Evolutionary conservation across 306 rosid species (phyloP).

Genomic region (Ceratonia siliqua): DNA sequence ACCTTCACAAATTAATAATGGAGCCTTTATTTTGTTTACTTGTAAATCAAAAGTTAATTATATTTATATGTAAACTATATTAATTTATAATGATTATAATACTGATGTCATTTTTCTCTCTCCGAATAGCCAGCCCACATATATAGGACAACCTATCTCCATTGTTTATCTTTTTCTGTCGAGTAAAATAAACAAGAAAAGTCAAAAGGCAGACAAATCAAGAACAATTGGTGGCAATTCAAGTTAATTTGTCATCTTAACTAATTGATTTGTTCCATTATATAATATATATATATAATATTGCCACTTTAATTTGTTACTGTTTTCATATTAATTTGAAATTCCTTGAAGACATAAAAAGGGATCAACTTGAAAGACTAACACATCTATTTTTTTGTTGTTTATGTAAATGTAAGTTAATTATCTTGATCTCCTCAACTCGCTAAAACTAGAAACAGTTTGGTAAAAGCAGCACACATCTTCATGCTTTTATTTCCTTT

Average conservation of each 20-base stretch:
- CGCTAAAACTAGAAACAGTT: neutral
- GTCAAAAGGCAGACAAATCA: constrained; percentile 21
- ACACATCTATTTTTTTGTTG: no score
- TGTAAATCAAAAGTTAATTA: no score
- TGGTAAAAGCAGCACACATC: neutral
- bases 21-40: no score
- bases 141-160: constrained; percentile 18
- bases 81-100: no score
- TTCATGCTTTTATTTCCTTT: neutral
- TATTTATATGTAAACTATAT: no score
- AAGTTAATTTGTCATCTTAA: constrained; percentile 16
- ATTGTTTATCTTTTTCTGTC: constrained; percentile 17
- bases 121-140: constrained; percentile 8
- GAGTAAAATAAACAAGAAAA: constrained; percentile 16
- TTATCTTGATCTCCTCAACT: neutral
- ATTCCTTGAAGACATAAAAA: neutral
- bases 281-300: no score
- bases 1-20: no score
- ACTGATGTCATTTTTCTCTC: no score
- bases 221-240: neutral
- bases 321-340: neutral
- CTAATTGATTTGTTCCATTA: neutral
- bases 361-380: no score
- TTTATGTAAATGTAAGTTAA: neutral
- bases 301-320: neutral